These are phyloP conservation scores for Triticum urartu DNA, from an alignment of 176 grass and related monocot genomes.

Conservation along the genomic window DNA sequence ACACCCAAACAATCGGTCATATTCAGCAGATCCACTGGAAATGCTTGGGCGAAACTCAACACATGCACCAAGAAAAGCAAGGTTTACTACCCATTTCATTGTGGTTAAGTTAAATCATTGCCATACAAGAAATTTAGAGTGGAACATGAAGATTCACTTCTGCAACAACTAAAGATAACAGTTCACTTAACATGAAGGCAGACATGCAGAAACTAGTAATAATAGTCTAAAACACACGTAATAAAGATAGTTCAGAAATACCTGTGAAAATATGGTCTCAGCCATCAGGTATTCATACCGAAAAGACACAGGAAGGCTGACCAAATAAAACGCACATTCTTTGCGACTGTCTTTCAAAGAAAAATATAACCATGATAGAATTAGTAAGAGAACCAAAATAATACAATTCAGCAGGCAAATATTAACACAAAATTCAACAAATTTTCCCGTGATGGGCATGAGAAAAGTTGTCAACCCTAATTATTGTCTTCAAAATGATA, in stretches of 20 bases:
- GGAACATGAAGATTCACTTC: neutral
- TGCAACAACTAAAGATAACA: constrained; percentile 5
- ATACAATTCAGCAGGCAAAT: neutral
- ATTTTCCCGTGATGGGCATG: neutral
- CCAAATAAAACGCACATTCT: constrained; percentile 97
- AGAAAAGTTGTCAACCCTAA: neutral
- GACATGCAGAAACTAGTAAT: neutral
- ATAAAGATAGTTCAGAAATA: constrained; percentile 33
- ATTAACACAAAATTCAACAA: constrained; percentile 13
- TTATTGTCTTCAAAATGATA: neutral
- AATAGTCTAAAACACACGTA: neutral
- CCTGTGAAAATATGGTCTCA: constrained; percentile 99
- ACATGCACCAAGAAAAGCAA: neutral
- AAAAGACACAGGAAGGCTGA: constrained; percentile 85
- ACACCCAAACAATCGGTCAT: neutral
- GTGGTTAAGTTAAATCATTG: neutral
- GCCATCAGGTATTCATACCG: constrained; percentile 98
- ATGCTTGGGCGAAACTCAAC: neutral
- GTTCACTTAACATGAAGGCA: neutral
- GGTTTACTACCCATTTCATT: neutral
- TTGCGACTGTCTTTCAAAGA: constrained; percentile 97
- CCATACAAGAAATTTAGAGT: neutral
- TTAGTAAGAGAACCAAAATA: constrained; percentile 30
- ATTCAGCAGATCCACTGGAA: neutral
- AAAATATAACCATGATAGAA: constrained; percentile 44